phyloP scores from a whole-genome alignment of 805 yeast genomes.

The Saccharomycopsis schoenii region DNA sequence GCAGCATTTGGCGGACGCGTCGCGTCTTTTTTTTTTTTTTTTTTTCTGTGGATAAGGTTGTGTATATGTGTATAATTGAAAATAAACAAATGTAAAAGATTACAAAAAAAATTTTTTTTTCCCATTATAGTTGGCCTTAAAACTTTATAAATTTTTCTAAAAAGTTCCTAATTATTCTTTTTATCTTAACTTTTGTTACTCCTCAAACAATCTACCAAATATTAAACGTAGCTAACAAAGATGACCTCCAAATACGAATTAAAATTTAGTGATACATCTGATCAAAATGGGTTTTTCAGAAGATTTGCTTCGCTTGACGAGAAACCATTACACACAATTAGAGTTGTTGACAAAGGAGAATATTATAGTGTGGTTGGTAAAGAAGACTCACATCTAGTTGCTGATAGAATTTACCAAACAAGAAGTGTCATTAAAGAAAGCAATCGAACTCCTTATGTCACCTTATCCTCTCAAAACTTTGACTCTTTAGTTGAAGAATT shows the following conservation, averaged over 20 bases:
- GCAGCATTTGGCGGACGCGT: neutral
- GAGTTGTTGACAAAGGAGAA: conserved; percentile 76
- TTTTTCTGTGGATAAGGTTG: neutral
- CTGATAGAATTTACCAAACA: conserved; percentile 78
- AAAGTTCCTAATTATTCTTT: no score
- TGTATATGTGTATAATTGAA: neutral
- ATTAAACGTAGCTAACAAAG: neutral
- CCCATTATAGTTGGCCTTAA: no score
- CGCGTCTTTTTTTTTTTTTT: neutral
- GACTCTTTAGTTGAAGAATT: conserved; percentile 53
- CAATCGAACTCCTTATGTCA: conserved; percentile 49
- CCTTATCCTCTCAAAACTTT: conserved; percentile 69
- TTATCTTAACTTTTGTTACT: neutral
- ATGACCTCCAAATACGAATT: conserved; percentile 40
- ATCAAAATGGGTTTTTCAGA: conserved; percentile 38
- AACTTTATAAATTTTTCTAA: no score
- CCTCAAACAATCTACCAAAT: neutral
- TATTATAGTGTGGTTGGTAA: conserved; percentile 65
- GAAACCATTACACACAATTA: conserved; percentile 40
- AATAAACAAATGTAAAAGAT: neutral
- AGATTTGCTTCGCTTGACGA: conserved; percentile 38
- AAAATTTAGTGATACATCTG: conserved; percentile 44
- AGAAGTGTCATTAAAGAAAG: conserved; percentile 65
- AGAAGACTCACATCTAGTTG: conserved; percentile 72
- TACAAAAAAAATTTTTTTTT: no score